Evolutionary conservation across 192 early-diverging fungal genomes (phyloP), one percentile per base, ranked within the genome.

Genomic region (Funneliformis geosporum): DNA sequence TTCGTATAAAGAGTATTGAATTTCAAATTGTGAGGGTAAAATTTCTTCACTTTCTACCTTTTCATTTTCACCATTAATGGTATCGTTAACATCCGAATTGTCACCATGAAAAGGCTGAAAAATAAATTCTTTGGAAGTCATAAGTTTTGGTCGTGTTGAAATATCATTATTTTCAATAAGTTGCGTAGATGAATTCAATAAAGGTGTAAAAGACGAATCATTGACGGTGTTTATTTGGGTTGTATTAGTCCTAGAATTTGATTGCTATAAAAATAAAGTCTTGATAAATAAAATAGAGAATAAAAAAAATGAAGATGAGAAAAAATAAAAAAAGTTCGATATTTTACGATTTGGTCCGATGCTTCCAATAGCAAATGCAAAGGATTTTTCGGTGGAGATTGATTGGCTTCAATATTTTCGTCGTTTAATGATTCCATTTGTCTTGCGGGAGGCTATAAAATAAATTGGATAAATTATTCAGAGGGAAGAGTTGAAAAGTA

Each of bases 281-380:
- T n/a, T n/a, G n/a, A n/a, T n/a, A n/a, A n/a, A n/a, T n/a, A n/a
- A n/a, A n/a, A n/a, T n/a, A n/a, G n/a, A n/a, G 1, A 33, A 10
- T 70, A 44, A 44, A 47, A 71, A 71, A 46, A 46, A 23, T 71
- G 14, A 44, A 1, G 4, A 43, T n/a, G 8, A 71, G 10, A 44
- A 47, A 23, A 44, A n/a, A n/a, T n/a, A n/a, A n/a, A 43, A 12
- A 43, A 43, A 44, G 11, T 38, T 14, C 9, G 8, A 50, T 46
- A 59, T 11, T n/a, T 39, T 75, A 75, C 73, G 40, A 75, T 61
- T 61, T 75, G 73, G 39, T 75, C 73, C 28, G 73, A 75, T 39
- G 73, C 73, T 75, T 47, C 73, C 39, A 75, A 62, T 38, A 75
- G 28, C 18, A 75, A 75, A 62, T 75, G 73, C 55, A 75, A 75